Base-by-base conservation (phyloP, 2,329 filamentous ascomycete genomes). In the Anisogramma anomala region DNA sequence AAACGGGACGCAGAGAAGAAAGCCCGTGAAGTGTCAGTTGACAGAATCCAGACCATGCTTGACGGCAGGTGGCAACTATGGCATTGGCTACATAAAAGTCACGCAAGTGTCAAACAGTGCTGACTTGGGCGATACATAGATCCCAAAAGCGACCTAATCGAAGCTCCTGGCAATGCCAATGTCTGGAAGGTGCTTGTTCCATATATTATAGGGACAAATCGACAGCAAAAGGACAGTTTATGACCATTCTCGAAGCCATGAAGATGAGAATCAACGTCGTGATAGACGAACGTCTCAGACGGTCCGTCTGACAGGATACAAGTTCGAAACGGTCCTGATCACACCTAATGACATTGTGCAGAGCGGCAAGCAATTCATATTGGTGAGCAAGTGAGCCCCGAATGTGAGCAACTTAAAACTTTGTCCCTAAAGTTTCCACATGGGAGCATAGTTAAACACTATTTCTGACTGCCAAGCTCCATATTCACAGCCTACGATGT, bases 161-260 rank as follows among this genome's bases (percentile, higher is more conserved):
- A 64, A 33, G 58, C 64, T 0, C 63, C 64, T 0, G 55, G 69
- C 27, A 63, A 66, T 26, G 71, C 71, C 6, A 74, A 69, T 42
- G 64, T 74, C 0, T 75, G 70, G 69, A 74, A 74, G 45, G 56
- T 74, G 1, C 51, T 63, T 6, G 59, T 66, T 3, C 50, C 62
- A 11, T 57, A 62, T 20, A n/a, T n/a, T n/a, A n/a, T n/a, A n/a
- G n/a, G n/a, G n/a, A n/a, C n/a, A n/a, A n/a, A n/a, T 74, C 3
- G 55, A 61, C 10, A 55, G n/a, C n/a, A n/a, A n/a, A 61, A 9
- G 63, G 63, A 6, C 60, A 71, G 18, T 51, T 63, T 0, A 59
- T 68, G 1, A 55, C 62, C 2, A 65, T 74, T 3, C 55, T 74
- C 3, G 71, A 75, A 42, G 70, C 71, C 0, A 75, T 75, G 71